Conservation (phyloP, 2,329 filamentous ascomycete species). For the Teratosphaeria viscida region DNA sequence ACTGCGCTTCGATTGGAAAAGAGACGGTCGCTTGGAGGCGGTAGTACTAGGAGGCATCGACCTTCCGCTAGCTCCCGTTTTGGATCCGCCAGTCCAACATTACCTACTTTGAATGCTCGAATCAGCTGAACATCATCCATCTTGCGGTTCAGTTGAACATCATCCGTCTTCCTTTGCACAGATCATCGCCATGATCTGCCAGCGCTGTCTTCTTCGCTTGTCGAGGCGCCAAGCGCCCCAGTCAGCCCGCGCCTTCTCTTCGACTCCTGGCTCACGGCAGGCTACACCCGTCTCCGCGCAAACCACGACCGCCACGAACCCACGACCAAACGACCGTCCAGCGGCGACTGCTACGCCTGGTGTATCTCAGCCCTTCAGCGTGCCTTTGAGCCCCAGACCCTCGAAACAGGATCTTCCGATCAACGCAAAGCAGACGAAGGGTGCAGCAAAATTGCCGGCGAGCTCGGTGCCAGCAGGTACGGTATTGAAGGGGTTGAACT, state of each 20-base stretch:
- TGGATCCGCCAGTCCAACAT: not conserved
- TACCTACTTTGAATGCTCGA: not conserved
- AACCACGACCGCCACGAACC: slow-evolving; percentile 19
- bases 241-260: slow-evolving; percentile 8
- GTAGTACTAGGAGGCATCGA: not conserved
- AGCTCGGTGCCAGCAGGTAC: slow-evolving; percentile 56
- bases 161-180: not conserved
- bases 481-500: slow-evolving; percentile 63
- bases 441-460: slow-evolving; percentile 15
- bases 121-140: not conserved
- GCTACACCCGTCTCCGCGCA: slow-evolving; percentile 19
- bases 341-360: slow-evolving; percentile 34
- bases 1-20: no score
- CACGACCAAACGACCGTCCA: slow-evolving; percentile 24
- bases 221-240: slow-evolving; percentile 7
- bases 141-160: not conserved
- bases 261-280: slow-evolving; percentile 1
- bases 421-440: slow-evolving; percentile 12
- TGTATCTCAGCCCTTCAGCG: slow-evolving; percentile 37
- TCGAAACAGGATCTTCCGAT: slow-evolving; percentile 17
- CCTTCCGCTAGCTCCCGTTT: not conserved
- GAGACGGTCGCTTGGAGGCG: not conserved
- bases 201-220: slow-evolving; percentile 18
- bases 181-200: slow-evolving; percentile 20
- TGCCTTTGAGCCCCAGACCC: slow-evolving; percentile 25